phyloP scores from a whole-genome alignment of 805 yeast genomes.

The Metschnikowia chrysomelidarum region DNA sequence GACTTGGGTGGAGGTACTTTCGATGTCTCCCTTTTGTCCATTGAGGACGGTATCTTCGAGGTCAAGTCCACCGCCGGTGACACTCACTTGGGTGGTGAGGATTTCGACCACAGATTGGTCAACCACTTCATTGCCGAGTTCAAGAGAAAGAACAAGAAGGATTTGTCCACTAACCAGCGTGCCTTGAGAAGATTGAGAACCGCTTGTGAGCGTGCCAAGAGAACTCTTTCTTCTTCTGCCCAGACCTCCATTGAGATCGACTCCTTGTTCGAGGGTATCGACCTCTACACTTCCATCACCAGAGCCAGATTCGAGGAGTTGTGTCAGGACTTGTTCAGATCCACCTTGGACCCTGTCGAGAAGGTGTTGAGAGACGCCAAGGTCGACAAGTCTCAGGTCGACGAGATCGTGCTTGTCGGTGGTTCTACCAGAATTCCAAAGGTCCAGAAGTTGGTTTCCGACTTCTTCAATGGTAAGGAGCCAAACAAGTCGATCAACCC shows the following conservation, averaged over 20 bases:
- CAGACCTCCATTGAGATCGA: slow-evolving; percentile 47
- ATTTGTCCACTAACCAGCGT: slow-evolving; percentile 75
- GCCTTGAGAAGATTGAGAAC: slow-evolving; percentile 67
- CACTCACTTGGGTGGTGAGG: slow-evolving; percentile 97
- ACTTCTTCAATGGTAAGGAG: slow-evolving; percentile 46
- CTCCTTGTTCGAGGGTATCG: slow-evolving; percentile 48
- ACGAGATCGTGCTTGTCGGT: slow-evolving; percentile 48
- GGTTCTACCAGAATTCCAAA: slow-evolving; percentile 52
- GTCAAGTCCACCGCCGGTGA: slow-evolving; percentile 79
- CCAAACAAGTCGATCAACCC: slow-evolving; percentile 50
- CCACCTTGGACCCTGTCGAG: slow-evolving; percentile 47
- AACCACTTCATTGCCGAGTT: slow-evolving; percentile 88
- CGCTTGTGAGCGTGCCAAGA: slow-evolving; percentile 50
- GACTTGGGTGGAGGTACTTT: slow-evolving; percentile 52
- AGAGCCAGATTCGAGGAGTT: slow-evolving; percentile 50
- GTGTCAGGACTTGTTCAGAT: slow-evolving; percentile 44
- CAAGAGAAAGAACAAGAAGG: slow-evolving; percentile 90
- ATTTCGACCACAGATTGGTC: slow-evolving; percentile 86
- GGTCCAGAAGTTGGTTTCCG: slow-evolving; percentile 47
- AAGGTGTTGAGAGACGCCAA: slow-evolving; percentile 47
- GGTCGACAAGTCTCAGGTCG: slow-evolving; percentile 43
- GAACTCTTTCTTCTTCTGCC: slow-evolving; percentile 41
- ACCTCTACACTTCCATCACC: slow-evolving; percentile 45
- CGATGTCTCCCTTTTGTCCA: slow-evolving; percentile 47
- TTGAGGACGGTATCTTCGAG: slow-evolving; percentile 49